A percentile compares a stretch with the other conserved stretches of the same genome.
Evolutionary conservation across 2,329 filamentous ascomycete genomes (phyloP).

Genomic region (Phyllosticta citribraziliensis): DNA sequence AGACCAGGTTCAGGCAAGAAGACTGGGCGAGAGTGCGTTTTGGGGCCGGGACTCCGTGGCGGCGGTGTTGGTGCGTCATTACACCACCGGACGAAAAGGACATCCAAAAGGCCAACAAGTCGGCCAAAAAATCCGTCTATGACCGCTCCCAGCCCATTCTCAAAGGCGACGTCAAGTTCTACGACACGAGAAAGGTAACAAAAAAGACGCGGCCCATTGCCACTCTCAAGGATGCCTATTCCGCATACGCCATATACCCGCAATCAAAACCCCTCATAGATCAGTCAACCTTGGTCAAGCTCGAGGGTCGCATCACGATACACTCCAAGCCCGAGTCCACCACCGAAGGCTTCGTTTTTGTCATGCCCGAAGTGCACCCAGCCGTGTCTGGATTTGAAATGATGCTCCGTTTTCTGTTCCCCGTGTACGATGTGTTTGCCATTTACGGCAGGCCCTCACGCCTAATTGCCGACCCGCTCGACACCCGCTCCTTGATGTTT

Average conservation of each 20-base stretch:
- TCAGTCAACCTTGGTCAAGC: slow-evolving; percentile 84
- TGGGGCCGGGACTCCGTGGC: slow-evolving; percentile 91
- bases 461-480: slow-evolving; percentile 76
- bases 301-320: slow-evolving; percentile 84
- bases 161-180: slow-evolving; percentile 90
- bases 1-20: slow-evolving; percentile 64
- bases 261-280: slow-evolving; percentile 91
- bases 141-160: slow-evolving; percentile 61
- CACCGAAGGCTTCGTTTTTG: slow-evolving; percentile 89
- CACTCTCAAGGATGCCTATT: slow-evolving; percentile 81
- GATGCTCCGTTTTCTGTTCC: slow-evolving; percentile 85
- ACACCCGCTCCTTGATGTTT: slow-evolving; percentile 91
- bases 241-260: slow-evolving; percentile 91
- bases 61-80: slow-evolving; percentile 93
- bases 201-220: slow-evolving; percentile 89
- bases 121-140: slow-evolving; percentile 74
- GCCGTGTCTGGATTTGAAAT: slow-evolving; percentile 92
- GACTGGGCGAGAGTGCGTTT: slow-evolving; percentile 95
- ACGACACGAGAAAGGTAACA: slow-evolving; percentile 79
- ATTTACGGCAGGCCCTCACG: slow-evolving; percentile 84
- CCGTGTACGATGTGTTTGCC: slow-evolving; percentile 84
- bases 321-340: slow-evolving; percentile 68
- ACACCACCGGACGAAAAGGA: slow-evolving; percentile 91
- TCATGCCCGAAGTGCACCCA: slow-evolving; percentile 93
- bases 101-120: slow-evolving; percentile 71